Conservation (phyloP, 257 asterid species). For the Parsonsia alboflavescens region DNA sequence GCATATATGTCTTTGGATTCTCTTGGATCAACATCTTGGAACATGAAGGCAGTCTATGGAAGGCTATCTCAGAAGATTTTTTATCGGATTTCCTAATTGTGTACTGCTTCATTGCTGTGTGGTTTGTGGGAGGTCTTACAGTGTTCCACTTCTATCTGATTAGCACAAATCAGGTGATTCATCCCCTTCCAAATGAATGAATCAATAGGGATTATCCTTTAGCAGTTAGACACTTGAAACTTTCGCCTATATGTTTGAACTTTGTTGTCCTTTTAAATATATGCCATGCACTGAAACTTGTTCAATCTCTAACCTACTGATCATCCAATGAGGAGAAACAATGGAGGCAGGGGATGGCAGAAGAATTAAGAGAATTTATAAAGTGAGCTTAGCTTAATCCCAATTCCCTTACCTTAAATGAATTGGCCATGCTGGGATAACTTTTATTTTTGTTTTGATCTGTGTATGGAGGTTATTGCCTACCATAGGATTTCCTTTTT, state of each 20-base stretch:
- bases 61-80: constrained; percentile 50
- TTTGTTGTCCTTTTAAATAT: neutral
- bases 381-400: neutral
- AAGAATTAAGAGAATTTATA: neutral
- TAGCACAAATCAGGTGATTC: constrained; percentile 52
- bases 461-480: neutral
- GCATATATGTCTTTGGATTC: constrained; percentile 49
- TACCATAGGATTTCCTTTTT: neutral
- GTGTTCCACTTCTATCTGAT: constrained; percentile 81
- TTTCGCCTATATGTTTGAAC: neutral
- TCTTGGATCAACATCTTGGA: constrained; percentile 62
- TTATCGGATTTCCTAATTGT: constrained; percentile 65
- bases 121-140: constrained; percentile 93
- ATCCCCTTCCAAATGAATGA: constrained; percentile 4
- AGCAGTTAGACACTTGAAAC: neutral
- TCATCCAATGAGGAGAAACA: neutral
- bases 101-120: constrained; percentile 75
- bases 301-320: neutral
- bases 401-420: neutral
- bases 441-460: neutral
- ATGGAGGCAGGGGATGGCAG: neutral
- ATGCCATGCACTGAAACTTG: neutral
- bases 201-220: neutral
- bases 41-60: constrained; percentile 42
- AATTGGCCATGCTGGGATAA: neutral